Conservation (phyloP, 441 rosid species). For the Populus hybrid region DNA sequence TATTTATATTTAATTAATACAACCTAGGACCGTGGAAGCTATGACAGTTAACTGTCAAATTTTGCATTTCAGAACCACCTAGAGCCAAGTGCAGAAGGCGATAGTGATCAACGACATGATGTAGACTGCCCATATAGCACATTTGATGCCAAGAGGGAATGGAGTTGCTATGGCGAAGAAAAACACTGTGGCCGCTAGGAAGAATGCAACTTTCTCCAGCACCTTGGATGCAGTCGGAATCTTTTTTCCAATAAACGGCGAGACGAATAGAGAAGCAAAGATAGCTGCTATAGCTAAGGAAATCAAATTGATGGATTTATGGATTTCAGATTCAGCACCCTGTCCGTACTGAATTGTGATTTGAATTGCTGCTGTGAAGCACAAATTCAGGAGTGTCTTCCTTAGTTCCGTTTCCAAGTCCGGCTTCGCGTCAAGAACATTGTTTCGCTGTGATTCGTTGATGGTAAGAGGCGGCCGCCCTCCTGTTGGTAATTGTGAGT, state of each 20-base stretch:
- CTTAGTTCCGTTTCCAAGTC: neutral
- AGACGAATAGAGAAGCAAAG: neutral
- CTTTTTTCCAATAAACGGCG: neutral
- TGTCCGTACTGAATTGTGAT: neutral
- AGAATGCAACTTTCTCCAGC: neutral
- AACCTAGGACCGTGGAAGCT: too few relatives aligned
- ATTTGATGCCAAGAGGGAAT: neutral
- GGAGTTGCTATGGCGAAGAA: neutral
- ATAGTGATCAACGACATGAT: neutral
- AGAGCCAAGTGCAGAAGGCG: too few relatives aligned
- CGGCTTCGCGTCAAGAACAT: neutral
- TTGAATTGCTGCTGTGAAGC: neutral
- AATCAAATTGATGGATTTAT: fast-evolving
- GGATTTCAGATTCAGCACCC: neutral
- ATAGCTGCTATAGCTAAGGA: neutral
- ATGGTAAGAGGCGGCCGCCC: too few relatives aligned
- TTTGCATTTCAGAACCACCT: too few relatives aligned
- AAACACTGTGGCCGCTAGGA: neutral
- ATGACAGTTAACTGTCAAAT: neutral
- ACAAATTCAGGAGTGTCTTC: neutral
- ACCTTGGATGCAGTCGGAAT: neutral
- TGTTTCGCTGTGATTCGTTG: too few relatives aligned
- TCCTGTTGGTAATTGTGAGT: too few relatives aligned
- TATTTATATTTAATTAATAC: too few relatives aligned
- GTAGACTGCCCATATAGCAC: neutral